Conservation (phyloP, 306 rosid genomes). For the Fragaria vesca region DNA sequence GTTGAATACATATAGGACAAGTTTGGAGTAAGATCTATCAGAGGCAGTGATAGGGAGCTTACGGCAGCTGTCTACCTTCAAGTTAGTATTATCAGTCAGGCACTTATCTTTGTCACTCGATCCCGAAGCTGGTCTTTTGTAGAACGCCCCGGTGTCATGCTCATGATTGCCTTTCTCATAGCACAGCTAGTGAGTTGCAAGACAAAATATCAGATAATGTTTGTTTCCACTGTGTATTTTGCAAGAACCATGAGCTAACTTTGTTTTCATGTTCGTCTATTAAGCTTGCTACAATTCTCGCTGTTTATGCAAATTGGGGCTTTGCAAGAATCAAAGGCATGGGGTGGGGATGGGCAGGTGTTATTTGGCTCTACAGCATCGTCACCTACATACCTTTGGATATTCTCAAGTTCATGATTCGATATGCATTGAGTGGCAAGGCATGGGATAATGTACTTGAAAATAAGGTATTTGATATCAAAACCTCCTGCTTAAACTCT, state of each 20-base stretch:
- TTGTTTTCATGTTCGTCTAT: background rate
- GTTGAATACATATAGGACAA: constrained; percentile 40
- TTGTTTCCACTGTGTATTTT: background rate
- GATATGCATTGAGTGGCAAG: constrained; percentile 75
- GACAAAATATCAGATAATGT: background rate
- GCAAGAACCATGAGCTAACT: background rate
- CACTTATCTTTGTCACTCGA: constrained; percentile 87
- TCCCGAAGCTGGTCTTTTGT: constrained; percentile 81
- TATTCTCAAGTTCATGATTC: constrained; percentile 56
- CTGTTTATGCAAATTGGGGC: constrained; percentile 77
- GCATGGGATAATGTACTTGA: constrained; percentile 77
- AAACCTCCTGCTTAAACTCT: background rate
- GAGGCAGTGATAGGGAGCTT: constrained; percentile 40
- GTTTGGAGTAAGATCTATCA: constrained; percentile 68
- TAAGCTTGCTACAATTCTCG: constrained; percentile 68
- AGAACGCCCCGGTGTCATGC: constrained; percentile 79
- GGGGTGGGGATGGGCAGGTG: constrained; percentile 97
- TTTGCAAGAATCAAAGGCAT: constrained; percentile 69
- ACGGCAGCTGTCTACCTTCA: constrained; percentile 89
- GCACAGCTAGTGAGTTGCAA: constrained; percentile 70
- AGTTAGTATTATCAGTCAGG: constrained; percentile 87
- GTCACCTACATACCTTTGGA: constrained; percentile 72
- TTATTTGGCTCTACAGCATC: constrained; percentile 79
- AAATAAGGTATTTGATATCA: constrained; percentile 41
- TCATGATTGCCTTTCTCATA: constrained; percentile 50